phyloP scores from a whole-genome alignment of 768 basidiomycete species.

The Russula vinacea region DNA sequence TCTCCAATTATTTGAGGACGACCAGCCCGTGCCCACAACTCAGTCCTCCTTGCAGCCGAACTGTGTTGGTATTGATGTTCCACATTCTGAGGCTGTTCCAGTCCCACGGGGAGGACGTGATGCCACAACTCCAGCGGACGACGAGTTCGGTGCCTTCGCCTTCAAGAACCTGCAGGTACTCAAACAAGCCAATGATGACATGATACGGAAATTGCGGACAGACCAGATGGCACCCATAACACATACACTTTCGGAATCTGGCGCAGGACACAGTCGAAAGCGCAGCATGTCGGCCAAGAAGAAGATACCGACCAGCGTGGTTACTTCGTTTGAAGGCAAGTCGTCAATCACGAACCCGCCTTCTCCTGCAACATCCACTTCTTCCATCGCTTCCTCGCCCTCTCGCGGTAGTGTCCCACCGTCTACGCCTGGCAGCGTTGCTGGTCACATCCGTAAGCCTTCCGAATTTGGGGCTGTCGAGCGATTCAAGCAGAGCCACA shows the following conservation, averaged over 20 bases:
- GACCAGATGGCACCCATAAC: constrained; percentile 81
- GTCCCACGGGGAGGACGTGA: constrained; percentile 34
- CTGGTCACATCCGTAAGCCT: constrained; percentile 74
- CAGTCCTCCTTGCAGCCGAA: constrained; percentile 48
- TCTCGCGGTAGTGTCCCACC: constrained; percentile 72
- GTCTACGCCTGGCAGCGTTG: constrained; percentile 62
- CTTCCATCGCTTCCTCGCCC: constrained; percentile 86
- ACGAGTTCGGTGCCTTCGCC: constrained; percentile 96
- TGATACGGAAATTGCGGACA: constrained; percentile 91
- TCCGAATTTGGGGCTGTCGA: constrained; percentile 88
- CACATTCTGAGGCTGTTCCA: constrained; percentile 31
- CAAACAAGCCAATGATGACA: constrained; percentile 98
- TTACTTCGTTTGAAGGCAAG: constrained; percentile 64
- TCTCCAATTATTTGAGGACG: constrained; percentile 87
- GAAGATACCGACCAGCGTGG: constrained; percentile 78
- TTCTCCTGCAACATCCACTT: constrained; percentile 88
- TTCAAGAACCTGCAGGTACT: constrained; percentile 96
- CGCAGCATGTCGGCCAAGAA: constrained; percentile 74
- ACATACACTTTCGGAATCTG: constrained; percentile 67
- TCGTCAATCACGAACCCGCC: constrained; percentile 70
- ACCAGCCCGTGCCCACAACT: constrained; percentile 60
- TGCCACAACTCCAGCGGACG: constrained; percentile 56
- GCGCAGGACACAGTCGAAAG: constrained; percentile 56
- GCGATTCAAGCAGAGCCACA: constrained; percentile 78
- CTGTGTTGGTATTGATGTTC: constrained; percentile 33